A percentile compares a stretch with the other conserved stretches of the same genome.
Evolutionary conservation across 108 stramenopile genomes (phyloP).

Genomic region (Cyclotella atomus): DNA sequence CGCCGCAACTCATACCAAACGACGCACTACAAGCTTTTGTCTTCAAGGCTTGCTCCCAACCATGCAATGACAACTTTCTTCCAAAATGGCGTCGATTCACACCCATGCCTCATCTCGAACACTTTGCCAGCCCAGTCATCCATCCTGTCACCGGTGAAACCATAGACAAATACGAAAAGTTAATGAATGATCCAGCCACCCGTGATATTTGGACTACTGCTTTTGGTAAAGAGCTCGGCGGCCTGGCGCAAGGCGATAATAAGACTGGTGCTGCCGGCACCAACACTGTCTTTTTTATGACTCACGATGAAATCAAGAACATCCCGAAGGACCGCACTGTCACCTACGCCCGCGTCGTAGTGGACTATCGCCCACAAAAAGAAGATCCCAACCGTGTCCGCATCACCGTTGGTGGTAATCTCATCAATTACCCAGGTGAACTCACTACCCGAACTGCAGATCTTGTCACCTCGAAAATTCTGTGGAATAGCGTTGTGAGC

Average conservation of each 20-base stretch:
- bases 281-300: slow-evolving; percentile 8
- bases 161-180: background rate
- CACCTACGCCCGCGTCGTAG: slow-evolving; percentile 40
- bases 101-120: too few relatives aligned
- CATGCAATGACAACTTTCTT: too few relatives aligned
- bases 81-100: too few relatives aligned
- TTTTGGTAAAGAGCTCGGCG: slow-evolving; percentile 16
- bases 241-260: slow-evolving; percentile 10
- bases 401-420: slow-evolving; percentile 43
- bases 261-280: background rate
- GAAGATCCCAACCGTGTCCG: slow-evolving; percentile 34
- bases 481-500: slow-evolving; percentile 56
- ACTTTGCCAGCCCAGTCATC: background rate
- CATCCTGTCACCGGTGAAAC: slow-evolving; percentile 3
- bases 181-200: background rate
- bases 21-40: too few relatives aligned
- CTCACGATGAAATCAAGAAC: slow-evolving; percentile 11
- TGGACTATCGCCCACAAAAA: slow-evolving; percentile 38
- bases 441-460: slow-evolving; percentile 34
- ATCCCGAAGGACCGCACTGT: slow-evolving; percentile 32
- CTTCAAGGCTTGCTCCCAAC: background rate
- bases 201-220: background rate
- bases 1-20: too few relatives aligned
- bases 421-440: slow-evolving; percentile 37
- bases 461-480: slow-evolving; percentile 36